phyloP scores from a whole-genome alignment of 169 alveolate species.

The Plasmodium chabaudi region DNA sequence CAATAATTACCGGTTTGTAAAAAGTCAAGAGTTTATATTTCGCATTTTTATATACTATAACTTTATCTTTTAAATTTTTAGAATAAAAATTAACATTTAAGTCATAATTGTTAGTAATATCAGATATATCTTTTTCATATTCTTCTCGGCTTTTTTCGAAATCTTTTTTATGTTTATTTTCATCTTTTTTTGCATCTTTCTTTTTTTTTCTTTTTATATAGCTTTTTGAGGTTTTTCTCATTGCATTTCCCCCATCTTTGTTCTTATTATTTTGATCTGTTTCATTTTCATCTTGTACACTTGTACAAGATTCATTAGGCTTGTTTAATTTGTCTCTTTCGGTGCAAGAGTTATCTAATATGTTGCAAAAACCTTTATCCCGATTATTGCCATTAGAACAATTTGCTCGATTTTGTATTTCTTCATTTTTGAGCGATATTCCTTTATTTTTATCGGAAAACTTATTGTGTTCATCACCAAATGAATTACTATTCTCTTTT shows the following conservation, averaged over 20 bases:
- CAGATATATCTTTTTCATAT: slow-evolving; percentile 51
- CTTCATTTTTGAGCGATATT: neutral
- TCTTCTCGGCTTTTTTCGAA: slow-evolving; percentile 35
- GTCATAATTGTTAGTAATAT: slow-evolving; percentile 50
- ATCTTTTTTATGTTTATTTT: slow-evolving; percentile 11
- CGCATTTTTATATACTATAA: slow-evolving; percentile 47
- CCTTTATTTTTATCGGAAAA: neutral
- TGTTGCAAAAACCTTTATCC: neutral
- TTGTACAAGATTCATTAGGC: neutral
- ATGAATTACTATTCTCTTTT: slow-evolving; percentile 1
- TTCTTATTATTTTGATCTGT: slow-evolving; percentile 1
- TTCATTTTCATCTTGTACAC: neutral
- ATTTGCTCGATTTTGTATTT: neutral
- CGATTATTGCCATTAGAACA: neutral
- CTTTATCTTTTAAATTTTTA: slow-evolving; percentile 61
- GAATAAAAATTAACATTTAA: slow-evolving; percentile 34
- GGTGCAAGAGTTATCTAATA: neutral
- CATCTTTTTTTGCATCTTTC: slow-evolving; percentile 15
- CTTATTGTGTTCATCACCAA: neutral
- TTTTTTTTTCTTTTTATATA: slow-evolving; percentile 21
- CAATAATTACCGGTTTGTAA: slow-evolving; percentile 67
- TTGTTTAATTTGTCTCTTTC: neutral
- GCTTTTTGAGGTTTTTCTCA: slow-evolving; percentile 1
- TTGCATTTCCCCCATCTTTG: neutral
- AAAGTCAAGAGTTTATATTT: slow-evolving; percentile 39